Evolutionary conservation across 257 asterid genomes (phyloP).

Genomic region (Striga asiatica): DNA sequence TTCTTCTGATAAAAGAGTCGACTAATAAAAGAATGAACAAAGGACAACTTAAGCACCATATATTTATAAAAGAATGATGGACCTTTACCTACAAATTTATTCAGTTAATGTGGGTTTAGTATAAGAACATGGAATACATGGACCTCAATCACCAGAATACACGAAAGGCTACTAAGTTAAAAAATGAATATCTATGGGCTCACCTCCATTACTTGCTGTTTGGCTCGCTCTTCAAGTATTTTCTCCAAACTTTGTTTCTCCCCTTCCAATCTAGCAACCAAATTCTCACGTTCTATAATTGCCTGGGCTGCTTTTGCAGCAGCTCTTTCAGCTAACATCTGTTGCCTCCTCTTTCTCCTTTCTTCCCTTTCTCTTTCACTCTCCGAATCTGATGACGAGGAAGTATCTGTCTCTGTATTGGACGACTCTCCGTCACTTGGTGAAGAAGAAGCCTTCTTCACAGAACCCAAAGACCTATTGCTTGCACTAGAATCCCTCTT

Average conservation of each 20-base stretch:
- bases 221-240: conserved; percentile 84
- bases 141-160: conserved; percentile 6
- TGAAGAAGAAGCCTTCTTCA: conserved; percentile 42
- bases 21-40: not conserved
- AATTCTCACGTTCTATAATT: conserved; percentile 77
- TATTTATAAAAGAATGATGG: no score
- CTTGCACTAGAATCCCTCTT: conserved; percentile 20
- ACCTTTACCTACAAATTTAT: not conserved
- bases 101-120: conserved; percentile 10
- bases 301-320: conserved; percentile 83
- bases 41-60: no score
- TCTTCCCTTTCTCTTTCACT: conserved; percentile 83
- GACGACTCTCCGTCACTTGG: conserved; percentile 66
- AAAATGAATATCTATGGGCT: not conserved
- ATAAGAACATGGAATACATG: not conserved
- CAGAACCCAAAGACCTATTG: conserved; percentile 30
- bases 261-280: conserved; percentile 88
- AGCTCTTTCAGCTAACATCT: conserved; percentile 81
- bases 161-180: not conserved
- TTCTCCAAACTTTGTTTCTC: conserved; percentile 94
- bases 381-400: conserved; percentile 78
- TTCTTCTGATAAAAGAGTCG: not conserved
- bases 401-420: conserved; percentile 59
- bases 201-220: conserved; percentile 90
- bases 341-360: conserved; percentile 78